phyloP scores from a whole-genome alignment of 108 stramenopile species.

The Fragilaria radians region DNA sequence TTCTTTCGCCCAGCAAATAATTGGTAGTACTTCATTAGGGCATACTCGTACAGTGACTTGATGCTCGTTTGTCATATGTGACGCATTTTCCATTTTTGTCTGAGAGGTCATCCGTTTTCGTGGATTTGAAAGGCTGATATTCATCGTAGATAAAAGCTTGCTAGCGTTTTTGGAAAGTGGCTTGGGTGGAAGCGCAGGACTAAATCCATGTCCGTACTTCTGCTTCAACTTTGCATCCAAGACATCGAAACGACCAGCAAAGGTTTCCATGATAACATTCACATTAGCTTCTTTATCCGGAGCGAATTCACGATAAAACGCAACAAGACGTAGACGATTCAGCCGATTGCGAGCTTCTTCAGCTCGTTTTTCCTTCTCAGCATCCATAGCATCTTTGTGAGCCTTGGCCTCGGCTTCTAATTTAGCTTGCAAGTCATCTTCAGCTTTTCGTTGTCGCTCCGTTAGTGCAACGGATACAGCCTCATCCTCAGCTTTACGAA shows the following conservation, averaged over 20 bases:
- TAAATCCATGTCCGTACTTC: slow-evolving; percentile 79
- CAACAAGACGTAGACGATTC: slow-evolving; percentile 62
- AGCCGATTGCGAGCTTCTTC: slow-evolving; percentile 54
- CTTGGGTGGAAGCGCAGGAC: slow-evolving; percentile 55
- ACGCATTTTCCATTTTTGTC: not conserved
- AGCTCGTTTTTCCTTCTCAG: slow-evolving; percentile 47
- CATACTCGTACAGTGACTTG: slow-evolving; percentile 54
- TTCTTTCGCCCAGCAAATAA: slow-evolving; percentile 59
- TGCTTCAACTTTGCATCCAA: slow-evolving; percentile 64
- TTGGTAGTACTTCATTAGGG: slow-evolving; percentile 60
- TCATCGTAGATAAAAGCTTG: slow-evolving; percentile 32
- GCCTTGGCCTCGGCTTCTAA: slow-evolving; percentile 55
- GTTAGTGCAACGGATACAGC: slow-evolving; percentile 46
- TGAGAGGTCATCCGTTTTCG: not conserved
- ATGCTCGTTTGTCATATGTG: slow-evolving; percentile 5
- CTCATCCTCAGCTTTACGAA: slow-evolving; percentile 58
- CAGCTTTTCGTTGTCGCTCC: slow-evolving; percentile 40
- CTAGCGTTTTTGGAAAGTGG: slow-evolving; percentile 27
- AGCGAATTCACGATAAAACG: slow-evolving; percentile 68
- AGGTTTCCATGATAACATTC: slow-evolving; percentile 65
- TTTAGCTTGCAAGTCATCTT: slow-evolving; percentile 43
- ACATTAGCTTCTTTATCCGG: slow-evolving; percentile 74
- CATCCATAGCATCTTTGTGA: slow-evolving; percentile 50
- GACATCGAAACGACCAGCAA: slow-evolving; percentile 66
- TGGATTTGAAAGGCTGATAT: not conserved